Conservation (phyloP, 208 protist genomes). For the Crithidia sp. region DNA sequence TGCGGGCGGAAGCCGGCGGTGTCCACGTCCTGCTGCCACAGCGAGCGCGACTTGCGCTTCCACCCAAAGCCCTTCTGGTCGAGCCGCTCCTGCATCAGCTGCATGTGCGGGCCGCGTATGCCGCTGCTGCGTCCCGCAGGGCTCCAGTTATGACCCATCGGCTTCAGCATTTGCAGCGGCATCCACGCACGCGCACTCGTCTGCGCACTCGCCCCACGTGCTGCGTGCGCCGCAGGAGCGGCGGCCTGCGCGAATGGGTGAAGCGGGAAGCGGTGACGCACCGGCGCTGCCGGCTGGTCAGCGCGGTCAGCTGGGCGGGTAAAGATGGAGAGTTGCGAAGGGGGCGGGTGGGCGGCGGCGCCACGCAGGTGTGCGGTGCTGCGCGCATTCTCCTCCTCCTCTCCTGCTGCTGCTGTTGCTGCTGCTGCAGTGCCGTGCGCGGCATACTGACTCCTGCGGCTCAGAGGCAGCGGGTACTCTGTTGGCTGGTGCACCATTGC, state of each 20-base stretch:
- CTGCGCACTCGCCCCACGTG: background rate
- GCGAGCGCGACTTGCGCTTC: constrained; percentile 84
- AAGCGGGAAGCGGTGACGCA: constrained; percentile 9
- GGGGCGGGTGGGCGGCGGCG: constrained; percentile 61
- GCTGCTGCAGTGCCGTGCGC: background rate
- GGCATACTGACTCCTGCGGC: constrained; percentile 17
- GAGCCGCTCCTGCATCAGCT: constrained; percentile 85
- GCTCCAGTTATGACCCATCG: constrained; percentile 64
- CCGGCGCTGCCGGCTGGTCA: background rate
- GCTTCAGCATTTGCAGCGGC: constrained; percentile 88
- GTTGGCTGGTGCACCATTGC: constrained; percentile 35
- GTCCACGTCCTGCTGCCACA: constrained; percentile 88
- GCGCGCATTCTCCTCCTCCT: background rate
- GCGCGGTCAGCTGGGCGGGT: constrained; percentile 53
- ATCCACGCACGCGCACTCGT: constrained; percentile 21
- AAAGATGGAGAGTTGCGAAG: constrained; percentile 69
- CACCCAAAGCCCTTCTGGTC: constrained; percentile 89
- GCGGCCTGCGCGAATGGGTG: constrained; percentile 13
- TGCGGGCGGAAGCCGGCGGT: constrained; percentile 86
- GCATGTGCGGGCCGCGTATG: constrained; percentile 61
- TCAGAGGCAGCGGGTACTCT: constrained; percentile 58
- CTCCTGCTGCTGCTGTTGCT: background rate
- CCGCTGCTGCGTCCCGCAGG: constrained; percentile 66
- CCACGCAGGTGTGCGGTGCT: constrained; percentile 42
- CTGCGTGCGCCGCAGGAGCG: background rate